phyloP scores from a whole-genome alignment of 371 early-diverging fungal species.

The Nematocida major region DNA sequence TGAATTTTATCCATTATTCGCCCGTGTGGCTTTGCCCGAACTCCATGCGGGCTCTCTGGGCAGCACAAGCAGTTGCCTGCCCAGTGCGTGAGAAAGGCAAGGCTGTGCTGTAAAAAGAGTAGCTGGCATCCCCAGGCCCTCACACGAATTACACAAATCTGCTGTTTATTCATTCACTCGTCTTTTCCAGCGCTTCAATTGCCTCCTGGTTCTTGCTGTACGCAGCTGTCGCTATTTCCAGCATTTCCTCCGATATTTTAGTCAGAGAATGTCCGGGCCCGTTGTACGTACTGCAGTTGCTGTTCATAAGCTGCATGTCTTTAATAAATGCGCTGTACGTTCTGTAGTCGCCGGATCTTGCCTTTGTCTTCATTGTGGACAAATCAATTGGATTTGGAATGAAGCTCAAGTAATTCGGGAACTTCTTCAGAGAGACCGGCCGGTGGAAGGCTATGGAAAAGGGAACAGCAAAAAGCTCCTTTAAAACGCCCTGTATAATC shows the following conservation, averaged over 20 bases:
- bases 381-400: constrained; percentile 64
- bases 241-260: constrained; percentile 61
- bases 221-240: neutral
- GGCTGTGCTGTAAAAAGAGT: neutral
- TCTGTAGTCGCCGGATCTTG: constrained; percentile 56
- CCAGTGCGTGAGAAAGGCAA: too few relatives aligned
- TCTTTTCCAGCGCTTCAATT: constrained; percentile 13
- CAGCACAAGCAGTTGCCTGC: too few relatives aligned
- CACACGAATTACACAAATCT: neutral
- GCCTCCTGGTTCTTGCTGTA: constrained; percentile 34
- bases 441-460: constrained; percentile 64
- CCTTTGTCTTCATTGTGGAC: constrained; percentile 61
- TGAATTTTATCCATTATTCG: too few relatives aligned
- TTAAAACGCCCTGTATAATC: constrained; percentile 50
- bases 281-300: constrained; percentile 65
- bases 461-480: constrained; percentile 51
- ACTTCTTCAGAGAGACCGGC: constrained; percentile 65
- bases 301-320: constrained; percentile 61
- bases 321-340: constrained; percentile 57
- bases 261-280: constrained; percentile 64
- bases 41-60: too few relatives aligned
- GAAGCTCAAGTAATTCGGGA: constrained; percentile 61
- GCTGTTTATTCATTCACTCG: neutral
- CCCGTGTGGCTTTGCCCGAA: too few relatives aligned
- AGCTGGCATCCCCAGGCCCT: neutral